phyloP scores from a whole-genome alignment of 805 yeast genomes.

The Torulaspora gathmanii region DNA sequence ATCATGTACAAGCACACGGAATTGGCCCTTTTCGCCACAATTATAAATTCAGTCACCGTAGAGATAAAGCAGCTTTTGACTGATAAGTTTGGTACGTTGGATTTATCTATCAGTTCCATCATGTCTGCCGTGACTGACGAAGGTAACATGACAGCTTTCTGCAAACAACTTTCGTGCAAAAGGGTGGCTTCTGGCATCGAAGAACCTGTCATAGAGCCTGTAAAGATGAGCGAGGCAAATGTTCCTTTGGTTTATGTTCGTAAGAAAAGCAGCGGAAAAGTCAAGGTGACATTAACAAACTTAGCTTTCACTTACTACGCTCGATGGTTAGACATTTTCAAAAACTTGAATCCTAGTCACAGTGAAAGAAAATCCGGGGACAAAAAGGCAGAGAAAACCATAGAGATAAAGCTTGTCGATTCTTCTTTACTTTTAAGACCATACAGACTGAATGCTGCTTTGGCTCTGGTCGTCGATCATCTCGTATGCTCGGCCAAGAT shows the following conservation, averaged over 20 bases:
- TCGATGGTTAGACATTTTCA: conserved; percentile 43
- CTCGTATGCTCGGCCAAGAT: conserved; percentile 43
- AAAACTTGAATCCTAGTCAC: neutral
- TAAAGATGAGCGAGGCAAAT: conserved; percentile 35
- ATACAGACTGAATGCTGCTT: conserved; percentile 50
- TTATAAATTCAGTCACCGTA: conserved; percentile 13
- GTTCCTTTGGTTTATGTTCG: conserved; percentile 42
- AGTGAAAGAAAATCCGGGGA: neutral
- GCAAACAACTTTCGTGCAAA: conserved; percentile 16
- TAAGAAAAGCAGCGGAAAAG: conserved; percentile 33
- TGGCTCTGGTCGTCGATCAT: conserved; percentile 52
- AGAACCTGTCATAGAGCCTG: conserved; percentile 32
- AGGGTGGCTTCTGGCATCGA: conserved; percentile 13
- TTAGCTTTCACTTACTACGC: conserved; percentile 54
- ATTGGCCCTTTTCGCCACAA: conserved; percentile 16
- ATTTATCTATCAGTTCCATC: conserved; percentile 8
- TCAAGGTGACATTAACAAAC: conserved; percentile 46
- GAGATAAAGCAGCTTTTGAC: conserved; percentile 13
- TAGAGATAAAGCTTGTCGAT: conserved; percentile 40
- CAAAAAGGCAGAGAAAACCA: neutral
- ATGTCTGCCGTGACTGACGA: conserved; percentile 16
- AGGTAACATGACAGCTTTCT: conserved; percentile 13
- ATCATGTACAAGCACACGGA: conserved; percentile 21
- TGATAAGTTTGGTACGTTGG: conserved; percentile 20
- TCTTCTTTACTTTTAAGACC: conserved; percentile 63